Conservation (phyloP, 1,139 yeast genomes). For the Protomyces macrosporus region DNA sequence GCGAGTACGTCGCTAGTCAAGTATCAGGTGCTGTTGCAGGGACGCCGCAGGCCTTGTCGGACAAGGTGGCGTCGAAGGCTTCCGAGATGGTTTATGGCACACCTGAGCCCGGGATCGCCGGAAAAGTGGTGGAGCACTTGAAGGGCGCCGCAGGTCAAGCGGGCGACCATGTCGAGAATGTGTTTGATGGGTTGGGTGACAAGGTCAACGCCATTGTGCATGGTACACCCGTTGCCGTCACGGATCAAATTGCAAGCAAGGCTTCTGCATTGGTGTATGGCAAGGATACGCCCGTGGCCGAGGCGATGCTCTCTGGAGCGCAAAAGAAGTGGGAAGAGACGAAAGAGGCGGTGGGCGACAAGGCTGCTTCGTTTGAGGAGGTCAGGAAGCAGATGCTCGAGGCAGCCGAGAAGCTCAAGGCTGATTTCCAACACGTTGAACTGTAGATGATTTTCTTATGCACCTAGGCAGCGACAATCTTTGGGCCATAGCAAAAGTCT, state of each 20-base stretch:
- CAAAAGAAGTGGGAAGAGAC: not conserved
- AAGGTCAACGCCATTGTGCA: constrained; percentile 5
- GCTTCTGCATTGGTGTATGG: constrained; percentile 19
- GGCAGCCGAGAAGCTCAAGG: not conserved
- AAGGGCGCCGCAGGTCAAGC: constrained; percentile 4
- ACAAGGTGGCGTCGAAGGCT: constrained; percentile 7
- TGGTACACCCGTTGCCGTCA: constrained; percentile 18
- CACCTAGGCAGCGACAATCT: too few relatives aligned
- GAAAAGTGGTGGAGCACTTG: not conserved
- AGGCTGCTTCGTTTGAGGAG: not conserved
- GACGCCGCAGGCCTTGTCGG: constrained; percentile 10
- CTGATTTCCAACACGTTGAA: not conserved
- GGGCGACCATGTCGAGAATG: not conserved
- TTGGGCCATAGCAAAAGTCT: too few relatives aligned
- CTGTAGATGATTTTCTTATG: not conserved
- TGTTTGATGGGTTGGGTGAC: not conserved
- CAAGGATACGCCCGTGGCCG: constrained; percentile 7
- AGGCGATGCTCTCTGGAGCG: not conserved
- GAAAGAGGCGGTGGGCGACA: constrained; percentile 6
- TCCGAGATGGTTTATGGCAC: constrained; percentile 21
- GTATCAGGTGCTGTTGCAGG: constrained; percentile 19
- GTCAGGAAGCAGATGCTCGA: constrained; percentile 1
- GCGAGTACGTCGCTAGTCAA: constrained; percentile 2
- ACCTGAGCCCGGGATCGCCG: not conserved
- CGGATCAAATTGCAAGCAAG: constrained; percentile 9